A percentile compares a stretch with the other conserved stretches of the same genome.
phyloP scores from a whole-genome alignment of 306 rosid species.

The Lathyrus tuberosus region DNA sequence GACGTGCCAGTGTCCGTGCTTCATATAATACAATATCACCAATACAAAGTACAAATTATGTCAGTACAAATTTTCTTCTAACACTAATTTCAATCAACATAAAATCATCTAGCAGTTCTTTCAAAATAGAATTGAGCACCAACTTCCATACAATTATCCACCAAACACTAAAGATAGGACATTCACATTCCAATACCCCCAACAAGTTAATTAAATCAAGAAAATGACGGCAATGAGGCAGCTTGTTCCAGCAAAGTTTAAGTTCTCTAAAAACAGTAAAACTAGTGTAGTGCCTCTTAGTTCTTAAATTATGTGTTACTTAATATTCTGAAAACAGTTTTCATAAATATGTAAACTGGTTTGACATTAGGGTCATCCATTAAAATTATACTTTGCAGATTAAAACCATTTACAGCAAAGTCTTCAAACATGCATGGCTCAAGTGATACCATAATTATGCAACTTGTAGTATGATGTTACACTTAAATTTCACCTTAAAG shows the following conservation, averaged over 20 bases:
- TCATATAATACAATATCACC: not conserved
- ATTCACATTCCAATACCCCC: constrained; percentile 2
- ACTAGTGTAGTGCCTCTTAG: not conserved
- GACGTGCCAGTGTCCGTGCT: too few species aligned
- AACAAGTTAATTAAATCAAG: not conserved
- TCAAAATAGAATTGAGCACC: constrained; percentile 5
- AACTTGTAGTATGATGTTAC: not conserved
- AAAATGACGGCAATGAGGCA: too few species aligned
- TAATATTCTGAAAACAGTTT: constrained; percentile 16
- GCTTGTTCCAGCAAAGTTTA: too few species aligned
- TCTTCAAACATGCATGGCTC: not conserved
- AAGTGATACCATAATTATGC: not conserved
- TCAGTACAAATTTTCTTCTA: constrained; percentile 6
- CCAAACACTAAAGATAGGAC: not conserved
- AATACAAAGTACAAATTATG: not conserved
- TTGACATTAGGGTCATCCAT: not conserved
- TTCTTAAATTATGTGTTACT: not conserved
- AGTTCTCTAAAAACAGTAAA: too few species aligned
- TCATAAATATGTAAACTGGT: constrained; percentile 9
- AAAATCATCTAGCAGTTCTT: not conserved
- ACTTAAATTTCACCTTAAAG: constrained; percentile 15
- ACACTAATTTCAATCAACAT: constrained; percentile 13
- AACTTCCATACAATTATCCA: constrained; percentile 22
- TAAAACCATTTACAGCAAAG: constrained; percentile 3
- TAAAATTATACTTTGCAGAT: not conserved